Percentiles rank a stretch among this genome's conserved stretches.
Conservation (phyloP, 352 stramenopile species). For the Phytophthora palmivora region DNA sequence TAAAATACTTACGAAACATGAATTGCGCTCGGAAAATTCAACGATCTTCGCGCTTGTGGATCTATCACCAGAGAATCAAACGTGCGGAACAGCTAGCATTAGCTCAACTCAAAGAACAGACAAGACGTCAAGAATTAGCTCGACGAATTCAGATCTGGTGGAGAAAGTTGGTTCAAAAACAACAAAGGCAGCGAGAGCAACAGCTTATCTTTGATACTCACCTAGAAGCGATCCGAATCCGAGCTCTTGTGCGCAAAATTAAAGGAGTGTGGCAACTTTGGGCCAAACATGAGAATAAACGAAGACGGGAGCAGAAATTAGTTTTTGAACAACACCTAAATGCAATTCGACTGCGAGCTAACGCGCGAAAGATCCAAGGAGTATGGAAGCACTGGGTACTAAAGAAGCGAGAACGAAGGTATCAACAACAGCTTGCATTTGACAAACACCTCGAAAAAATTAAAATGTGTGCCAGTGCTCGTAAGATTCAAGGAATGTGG, state of each 20-base stretch:
- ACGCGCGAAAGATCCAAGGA: slow-evolving; percentile 13
- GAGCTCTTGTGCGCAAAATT: slow-evolving; percentile 15
- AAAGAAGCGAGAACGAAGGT: not conserved
- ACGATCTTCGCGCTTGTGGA: slow-evolving; percentile 27
- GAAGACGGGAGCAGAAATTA: not conserved
- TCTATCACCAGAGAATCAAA: slow-evolving; percentile 12
- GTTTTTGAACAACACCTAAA: not conserved
- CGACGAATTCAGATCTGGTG: slow-evolving; percentile 31
- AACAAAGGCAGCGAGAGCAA: slow-evolving; percentile 20
- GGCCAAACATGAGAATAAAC: slow-evolving; percentile 7
- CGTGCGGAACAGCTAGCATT: slow-evolving; percentile 17
- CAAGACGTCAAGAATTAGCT: slow-evolving; percentile 16
- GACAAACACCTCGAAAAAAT: slow-evolving; percentile 9
- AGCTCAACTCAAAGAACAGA: slow-evolving; percentile 11
- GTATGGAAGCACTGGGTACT: slow-evolving; percentile 17
- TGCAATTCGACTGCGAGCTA: slow-evolving; percentile 3
- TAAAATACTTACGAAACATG: slow-evolving; percentile 27
- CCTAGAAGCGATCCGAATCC: slow-evolving; percentile 5
- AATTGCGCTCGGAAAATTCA: slow-evolving; percentile 34
- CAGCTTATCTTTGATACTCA: slow-evolving; percentile 7
- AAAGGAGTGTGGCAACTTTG: slow-evolving; percentile 30
- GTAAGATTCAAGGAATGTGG: slow-evolving; percentile 34
- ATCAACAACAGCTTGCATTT: slow-evolving; percentile 15
- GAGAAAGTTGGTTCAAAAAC: slow-evolving; percentile 15
- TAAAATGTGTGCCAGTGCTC: not conserved